Evolutionary conservation across 495 filamentous ascomycete species (phyloP).

Genomic region (Neurospora sp.): DNA sequence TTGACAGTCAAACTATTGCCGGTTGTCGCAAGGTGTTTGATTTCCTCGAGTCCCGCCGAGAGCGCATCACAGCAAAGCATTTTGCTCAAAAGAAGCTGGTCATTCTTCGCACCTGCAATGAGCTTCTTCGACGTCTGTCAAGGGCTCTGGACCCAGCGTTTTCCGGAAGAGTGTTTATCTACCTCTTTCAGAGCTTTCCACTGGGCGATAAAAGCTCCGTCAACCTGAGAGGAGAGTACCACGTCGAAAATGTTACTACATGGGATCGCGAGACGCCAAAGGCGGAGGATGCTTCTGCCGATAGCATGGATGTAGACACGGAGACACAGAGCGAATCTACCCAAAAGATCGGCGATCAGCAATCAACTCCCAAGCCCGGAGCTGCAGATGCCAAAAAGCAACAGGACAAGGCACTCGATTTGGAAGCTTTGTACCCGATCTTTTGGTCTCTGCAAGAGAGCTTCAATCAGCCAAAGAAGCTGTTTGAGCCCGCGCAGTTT

Average conservation of each 20-base stretch:
- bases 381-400: slow-evolving; percentile 24
- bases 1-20: slow-evolving; percentile 90
- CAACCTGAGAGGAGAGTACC: slow-evolving; percentile 91
- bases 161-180: slow-evolving; percentile 93
- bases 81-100: slow-evolving; percentile 77
- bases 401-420: slow-evolving; percentile 38
- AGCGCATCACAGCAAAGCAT: slow-evolving; percentile 75
- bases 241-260: slow-evolving; percentile 86
- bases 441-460: slow-evolving; percentile 90
- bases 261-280: slow-evolving; percentile 51
- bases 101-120: slow-evolving; percentile 88
- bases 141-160: slow-evolving; percentile 94
- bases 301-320: slow-evolving; percentile 50
- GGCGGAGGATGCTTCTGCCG: slow-evolving; percentile 42
- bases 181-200: slow-evolving; percentile 93
- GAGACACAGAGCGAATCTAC: slow-evolving; percentile 20
- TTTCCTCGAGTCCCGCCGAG: slow-evolving; percentile 84
- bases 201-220: slow-evolving; percentile 94
- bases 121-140: slow-evolving; percentile 81
- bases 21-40: slow-evolving; percentile 87
- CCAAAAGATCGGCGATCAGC: slow-evolving; percentile 27
- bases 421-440: slow-evolving; percentile 71
- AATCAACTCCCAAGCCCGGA: slow-evolving; percentile 36
- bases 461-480: slow-evolving; percentile 78
- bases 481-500: slow-evolving; percentile 65